Evolutionary conservation across 1,284 basidiomycete species (phyloP).

Genomic region (Malassezia vespertilionis): DNA sequence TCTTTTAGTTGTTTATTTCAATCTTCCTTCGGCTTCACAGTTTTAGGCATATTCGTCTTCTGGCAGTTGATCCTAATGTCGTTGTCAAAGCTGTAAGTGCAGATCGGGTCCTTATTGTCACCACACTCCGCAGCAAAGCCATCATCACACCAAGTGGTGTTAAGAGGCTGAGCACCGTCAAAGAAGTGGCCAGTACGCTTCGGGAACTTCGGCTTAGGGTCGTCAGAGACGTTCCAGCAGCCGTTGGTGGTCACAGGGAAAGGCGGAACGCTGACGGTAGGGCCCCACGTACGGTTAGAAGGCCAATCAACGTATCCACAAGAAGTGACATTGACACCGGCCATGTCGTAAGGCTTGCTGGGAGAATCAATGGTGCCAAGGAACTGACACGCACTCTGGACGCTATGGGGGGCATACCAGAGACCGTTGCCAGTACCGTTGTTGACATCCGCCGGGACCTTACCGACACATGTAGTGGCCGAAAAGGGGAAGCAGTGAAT

Average conservation of each 20-base stretch:
- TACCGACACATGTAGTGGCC: constrained; percentile 6
- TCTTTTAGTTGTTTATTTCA: too few species aligned
- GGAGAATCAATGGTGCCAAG: neutral
- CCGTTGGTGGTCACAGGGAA: constrained; percentile 5
- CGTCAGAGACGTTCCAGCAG: constrained; percentile 2
- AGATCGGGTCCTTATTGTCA: neutral
- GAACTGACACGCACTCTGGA: constrained; percentile 5
- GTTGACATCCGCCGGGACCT: neutral
- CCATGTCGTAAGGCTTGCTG: neutral
- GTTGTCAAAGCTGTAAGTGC: constrained; percentile 1
- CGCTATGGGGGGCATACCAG: constrained; percentile 11
- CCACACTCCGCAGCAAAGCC: constrained; percentile 2
- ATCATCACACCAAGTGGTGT: constrained; percentile 1
- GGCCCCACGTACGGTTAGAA: constrained; percentile 1
- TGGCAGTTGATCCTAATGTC: constrained; percentile 4
- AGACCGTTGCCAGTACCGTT: constrained; percentile 7
- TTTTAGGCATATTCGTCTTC: constrained; percentile 3
- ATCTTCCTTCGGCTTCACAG: too few species aligned
- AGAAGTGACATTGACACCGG: constrained; percentile 2
- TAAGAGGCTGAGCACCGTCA: constrained; percentile 6
- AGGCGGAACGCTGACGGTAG: neutral
- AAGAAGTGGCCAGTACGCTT: constrained; percentile 4
- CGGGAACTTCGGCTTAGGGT: constrained; percentile 4
- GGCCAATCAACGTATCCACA: constrained; percentile 14
- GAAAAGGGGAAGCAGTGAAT: constrained; percentile 14